Conservation (phyloP, 2,329 filamentous ascomycete species). For the Phoma sp. region DNA sequence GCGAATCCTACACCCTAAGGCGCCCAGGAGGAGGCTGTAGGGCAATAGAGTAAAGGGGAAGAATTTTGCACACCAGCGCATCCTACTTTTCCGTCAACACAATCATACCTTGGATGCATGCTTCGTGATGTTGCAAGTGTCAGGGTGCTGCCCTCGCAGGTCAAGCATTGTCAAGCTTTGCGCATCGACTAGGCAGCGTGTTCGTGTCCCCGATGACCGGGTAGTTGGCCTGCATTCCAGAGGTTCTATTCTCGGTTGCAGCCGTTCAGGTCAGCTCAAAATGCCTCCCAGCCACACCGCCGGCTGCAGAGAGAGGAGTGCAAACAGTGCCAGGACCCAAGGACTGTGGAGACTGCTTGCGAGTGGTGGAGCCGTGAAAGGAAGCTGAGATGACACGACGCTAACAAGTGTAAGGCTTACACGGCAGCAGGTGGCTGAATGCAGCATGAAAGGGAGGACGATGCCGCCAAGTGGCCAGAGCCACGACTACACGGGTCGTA, state of each 20-base stretch:
- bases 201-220: not conserved
- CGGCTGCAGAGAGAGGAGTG: conserved; percentile 1
- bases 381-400: not conserved
- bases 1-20: not conserved
- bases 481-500: conserved; percentile 11
- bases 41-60: not conserved
- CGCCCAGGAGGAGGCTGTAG: not conserved
- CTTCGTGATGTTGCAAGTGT: not conserved
- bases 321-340: not conserved
- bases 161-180: conserved; percentile 3
- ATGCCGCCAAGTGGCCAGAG: conserved; percentile 5
- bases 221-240: conserved; percentile 1
- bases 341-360: not conserved
- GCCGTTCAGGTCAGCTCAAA: not conserved
- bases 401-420: conserved; percentile 11
- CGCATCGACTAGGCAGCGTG: not conserved
- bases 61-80: not conserved
- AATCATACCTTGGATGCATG: not conserved
- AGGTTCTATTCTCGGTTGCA: conserved; percentile 1
- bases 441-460: conserved; percentile 10
- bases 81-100: not conserved
- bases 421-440: conserved; percentile 5
- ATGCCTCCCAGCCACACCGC: conserved; percentile 7
- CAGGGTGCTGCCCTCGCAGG: not conserved
- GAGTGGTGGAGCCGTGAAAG: not conserved